Evolutionary conservation across 2,329 filamentous ascomycete genomes (phyloP).

Genomic region (Neocucurbitaria cava): DNA sequence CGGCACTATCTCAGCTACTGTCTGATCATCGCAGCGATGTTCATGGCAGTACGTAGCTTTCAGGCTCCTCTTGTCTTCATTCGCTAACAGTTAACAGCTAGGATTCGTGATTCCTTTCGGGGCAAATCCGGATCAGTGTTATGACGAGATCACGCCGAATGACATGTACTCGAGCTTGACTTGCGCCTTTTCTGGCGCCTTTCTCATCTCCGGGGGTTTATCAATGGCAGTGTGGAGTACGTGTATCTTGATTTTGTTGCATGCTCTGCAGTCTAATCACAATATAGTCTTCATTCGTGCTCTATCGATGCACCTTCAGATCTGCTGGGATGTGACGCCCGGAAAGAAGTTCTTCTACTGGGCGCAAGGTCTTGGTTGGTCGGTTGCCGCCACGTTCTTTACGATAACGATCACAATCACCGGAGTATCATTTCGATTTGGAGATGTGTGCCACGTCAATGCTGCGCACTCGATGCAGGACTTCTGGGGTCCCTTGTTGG

Average conservation of each 20-base stretch:
- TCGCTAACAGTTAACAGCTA: slow-evolving; percentile 61
- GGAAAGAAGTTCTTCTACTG: slow-evolving; percentile 89
- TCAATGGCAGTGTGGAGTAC: slow-evolving; percentile 80
- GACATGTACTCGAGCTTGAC: slow-evolving; percentile 83
- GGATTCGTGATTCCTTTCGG: slow-evolving; percentile 90
- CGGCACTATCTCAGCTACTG: slow-evolving; percentile 94
- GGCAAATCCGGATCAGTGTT: slow-evolving; percentile 80
- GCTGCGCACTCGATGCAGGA: slow-evolving; percentile 80
- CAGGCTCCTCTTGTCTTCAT: not conserved
- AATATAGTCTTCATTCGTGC: slow-evolving; percentile 77
- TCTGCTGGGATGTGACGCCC: slow-evolving; percentile 94
- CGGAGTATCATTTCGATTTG: slow-evolving; percentile 93
- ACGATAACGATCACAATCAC: slow-evolving; percentile 80
- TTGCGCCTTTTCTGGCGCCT: slow-evolving; percentile 87
- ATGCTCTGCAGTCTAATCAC: not conserved
- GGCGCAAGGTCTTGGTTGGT: slow-evolving; percentile 82
- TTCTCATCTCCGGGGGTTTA: slow-evolving; percentile 87
- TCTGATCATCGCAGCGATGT: slow-evolving; percentile 74
- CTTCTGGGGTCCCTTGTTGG: slow-evolving; percentile 89
- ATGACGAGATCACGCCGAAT: slow-evolving; percentile 88
- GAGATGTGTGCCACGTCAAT: slow-evolving; percentile 92
- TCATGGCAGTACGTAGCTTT: slow-evolving; percentile 74
- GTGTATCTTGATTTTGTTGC: slow-evolving; percentile 21
- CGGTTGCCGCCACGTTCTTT: slow-evolving; percentile 78
- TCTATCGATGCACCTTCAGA: slow-evolving; percentile 92